A percentile compares a stretch with the other conserved stretches of the same genome.
Evolutionary conservation across 78 protist genomes (phyloP).

Genomic region (Dictyostelium intermedium): DNA sequence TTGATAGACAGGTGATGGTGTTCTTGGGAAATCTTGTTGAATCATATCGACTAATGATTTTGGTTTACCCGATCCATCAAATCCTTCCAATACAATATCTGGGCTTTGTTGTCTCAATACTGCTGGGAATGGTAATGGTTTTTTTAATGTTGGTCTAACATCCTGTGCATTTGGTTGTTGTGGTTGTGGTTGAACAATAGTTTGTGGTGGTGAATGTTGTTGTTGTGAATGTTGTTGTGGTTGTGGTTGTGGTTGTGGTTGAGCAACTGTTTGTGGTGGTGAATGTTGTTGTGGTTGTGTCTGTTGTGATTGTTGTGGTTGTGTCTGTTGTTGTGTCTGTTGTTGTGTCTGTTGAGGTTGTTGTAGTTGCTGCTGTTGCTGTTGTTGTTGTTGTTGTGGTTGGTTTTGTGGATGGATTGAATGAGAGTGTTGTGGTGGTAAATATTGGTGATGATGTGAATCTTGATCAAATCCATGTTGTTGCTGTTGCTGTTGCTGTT

Average conservation of each 20-base stretch:
- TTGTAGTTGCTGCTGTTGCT: background rate
- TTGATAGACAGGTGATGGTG: slow-evolving; percentile 89
- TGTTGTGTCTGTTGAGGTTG: background rate
- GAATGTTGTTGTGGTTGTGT: background rate
- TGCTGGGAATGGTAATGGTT: slow-evolving; percentile 52
- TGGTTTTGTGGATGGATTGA: background rate
- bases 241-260: background rate
- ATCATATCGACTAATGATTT: slow-evolving; percentile 79
- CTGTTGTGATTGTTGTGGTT: background rate
- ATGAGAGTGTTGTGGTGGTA: background rate
- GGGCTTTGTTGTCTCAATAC: slow-evolving; percentile 46
- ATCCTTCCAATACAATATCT: slow-evolving; percentile 18
- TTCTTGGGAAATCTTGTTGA: slow-evolving; percentile 88
- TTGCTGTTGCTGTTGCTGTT: background rate
- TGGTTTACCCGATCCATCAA: slow-evolving; percentile 56
- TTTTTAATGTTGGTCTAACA: slow-evolving; percentile 24
- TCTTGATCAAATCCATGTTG: background rate
- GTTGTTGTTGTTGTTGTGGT: background rate
- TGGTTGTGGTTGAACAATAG: slow-evolving; percentile 2
- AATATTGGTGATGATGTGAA: background rate
- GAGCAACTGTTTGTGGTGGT: no score
- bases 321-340: slow-evolving; percentile 2
- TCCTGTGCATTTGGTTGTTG: background rate
- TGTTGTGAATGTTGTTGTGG: background rate
- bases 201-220: slow-evolving; percentile 19